These are phyloP conservation scores for Tolypocladium inflatum DNA, from an alignment of 2,329 filamentous ascomycete genomes.

Conservation along the genomic window DNA sequence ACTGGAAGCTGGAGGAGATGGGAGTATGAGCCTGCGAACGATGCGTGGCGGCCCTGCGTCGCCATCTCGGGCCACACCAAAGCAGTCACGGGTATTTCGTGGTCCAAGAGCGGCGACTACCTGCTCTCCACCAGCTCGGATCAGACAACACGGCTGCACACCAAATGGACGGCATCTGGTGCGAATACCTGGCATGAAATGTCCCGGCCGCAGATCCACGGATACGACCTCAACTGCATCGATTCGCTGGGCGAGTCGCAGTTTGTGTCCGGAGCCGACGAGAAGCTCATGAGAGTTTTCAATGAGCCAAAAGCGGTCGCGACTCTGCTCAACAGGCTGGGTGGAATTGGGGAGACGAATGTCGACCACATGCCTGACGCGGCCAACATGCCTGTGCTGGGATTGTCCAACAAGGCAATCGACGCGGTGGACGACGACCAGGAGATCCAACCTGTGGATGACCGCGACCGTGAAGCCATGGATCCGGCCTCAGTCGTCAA, in stretches of 20 bases:
- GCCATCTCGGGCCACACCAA: slow-evolving; percentile 78
- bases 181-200: slow-evolving; percentile 82
- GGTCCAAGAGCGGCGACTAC: slow-evolving; percentile 75
- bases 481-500: slow-evolving; percentile 47
- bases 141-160: slow-evolving; percentile 85
- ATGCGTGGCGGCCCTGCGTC: slow-evolving; percentile 67
- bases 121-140: slow-evolving; percentile 83
- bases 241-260: slow-evolving; percentile 61
- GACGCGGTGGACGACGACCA: slow-evolving; percentile 43
- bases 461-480: slow-evolving; percentile 42
- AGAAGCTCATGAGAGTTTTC: slow-evolving; percentile 96
- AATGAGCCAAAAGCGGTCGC: slow-evolving; percentile 80
- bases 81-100: slow-evolving; percentile 72
- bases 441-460: slow-evolving; percentile 32
- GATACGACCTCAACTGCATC: slow-evolving; percentile 95
- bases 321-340: slow-evolving; percentile 58
- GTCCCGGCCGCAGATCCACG: slow-evolving; percentile 90
- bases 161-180: slow-evolving; percentile 55
- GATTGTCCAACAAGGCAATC: slow-evolving; percentile 91
- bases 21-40: slow-evolving; percentile 50
- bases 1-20: slow-evolving; percentile 92
- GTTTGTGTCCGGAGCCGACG: slow-evolving; percentile 92
- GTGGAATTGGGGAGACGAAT: slow-evolving; percentile 40
- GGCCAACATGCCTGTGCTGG: slow-evolving; percentile 89
- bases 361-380: slow-evolving; percentile 61